Conservation (phyloP, 352 stramenopile genomes). For the Pythium insidiosum region DNA sequence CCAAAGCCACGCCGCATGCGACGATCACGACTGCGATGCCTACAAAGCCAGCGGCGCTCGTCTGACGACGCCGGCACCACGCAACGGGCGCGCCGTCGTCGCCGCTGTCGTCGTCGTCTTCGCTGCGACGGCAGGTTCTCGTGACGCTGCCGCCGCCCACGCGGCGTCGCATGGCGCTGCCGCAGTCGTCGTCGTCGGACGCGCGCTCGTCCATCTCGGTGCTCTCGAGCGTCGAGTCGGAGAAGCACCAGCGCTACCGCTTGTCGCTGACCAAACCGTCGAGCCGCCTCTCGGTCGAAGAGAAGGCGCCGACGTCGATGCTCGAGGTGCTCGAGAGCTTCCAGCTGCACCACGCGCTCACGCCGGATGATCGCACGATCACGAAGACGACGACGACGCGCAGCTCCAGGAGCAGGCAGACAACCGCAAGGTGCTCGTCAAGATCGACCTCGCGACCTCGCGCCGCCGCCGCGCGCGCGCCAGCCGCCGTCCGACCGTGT, state of each 20-base stretch:
- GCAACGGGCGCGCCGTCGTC: not conserved
- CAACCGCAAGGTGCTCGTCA: conserved; percentile 10
- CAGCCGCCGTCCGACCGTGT: not conserved
- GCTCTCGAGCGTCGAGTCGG: conserved; percentile 58
- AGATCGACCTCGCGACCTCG: conserved; percentile 16
- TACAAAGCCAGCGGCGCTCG: not conserved
- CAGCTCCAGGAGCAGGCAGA: not conserved
- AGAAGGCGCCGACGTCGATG: conserved; percentile 28
- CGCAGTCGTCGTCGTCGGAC: conserved; percentile 2
- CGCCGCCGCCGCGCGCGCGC: not conserved
- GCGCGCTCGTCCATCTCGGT: conserved; percentile 53
- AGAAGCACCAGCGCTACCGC: conserved; percentile 58
- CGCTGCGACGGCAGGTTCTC: not conserved
- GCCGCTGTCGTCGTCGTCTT: not conserved
- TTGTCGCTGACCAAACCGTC: conserved; percentile 42
- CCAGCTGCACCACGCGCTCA: conserved; percentile 19
- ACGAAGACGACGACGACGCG: conserved; percentile 13
- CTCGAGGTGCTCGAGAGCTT: conserved; percentile 59
- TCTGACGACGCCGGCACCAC: too few species aligned
- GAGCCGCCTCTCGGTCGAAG: too few species aligned
- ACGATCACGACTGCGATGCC: too few species aligned
- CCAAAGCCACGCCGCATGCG: too few species aligned
- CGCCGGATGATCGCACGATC: too few species aligned
- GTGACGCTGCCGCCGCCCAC: not conserved
- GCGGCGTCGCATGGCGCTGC: not conserved